Evolutionary conservation across 2,329 filamentous ascomycete species (phyloP), one percentile per base, ranked within the genome.

Genomic region (Diaporthe vexans): DNA sequence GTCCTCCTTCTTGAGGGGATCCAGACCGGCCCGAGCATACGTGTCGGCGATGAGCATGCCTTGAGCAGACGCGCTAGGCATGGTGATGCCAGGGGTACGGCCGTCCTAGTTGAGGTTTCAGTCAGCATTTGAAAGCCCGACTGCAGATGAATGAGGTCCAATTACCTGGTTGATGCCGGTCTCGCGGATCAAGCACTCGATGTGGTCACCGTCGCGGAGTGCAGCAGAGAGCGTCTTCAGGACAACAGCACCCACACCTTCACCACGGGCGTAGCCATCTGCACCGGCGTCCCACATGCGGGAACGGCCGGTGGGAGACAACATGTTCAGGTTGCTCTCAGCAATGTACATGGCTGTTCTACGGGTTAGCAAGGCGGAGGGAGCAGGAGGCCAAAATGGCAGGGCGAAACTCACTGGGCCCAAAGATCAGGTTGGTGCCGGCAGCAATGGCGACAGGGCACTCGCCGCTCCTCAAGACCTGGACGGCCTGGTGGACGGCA

Each of bases 221-320:
- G 89, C 89, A 51, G 82, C 81, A 15, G 83, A 83, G 26, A 83
- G 79, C 1, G 79, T 82, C 79, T 90, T 90, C 4, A 90, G 75
- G 0, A 89, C 75, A 0, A 90, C 48, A 3, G 84, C 81, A 0
- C 82, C 86, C 17, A 86, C 78, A 2, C 88, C 89, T 75, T 90
- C 88, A 3, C 87, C 88, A 24, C 88, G 82, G 1, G 84, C 87
- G 76, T 90, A 90, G 0, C 88, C 89, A 73, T 88, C 82, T 0
- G 86, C 88, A 10, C 79, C 77, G 0, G 79, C 78, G 75, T 89
- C 88, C 79, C 85, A 89, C 77, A 83, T 84, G 21, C 82, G 81
- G 35, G 81, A 84, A 56, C 79, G 80, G 0, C 83, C 82, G 2
- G 81, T 78, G 2, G 83, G 82, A 24, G 83, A 84, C 1, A 86